Conservation (phyloP, 202 grass and related monocot genomes). For the Setaria italica region DNA sequence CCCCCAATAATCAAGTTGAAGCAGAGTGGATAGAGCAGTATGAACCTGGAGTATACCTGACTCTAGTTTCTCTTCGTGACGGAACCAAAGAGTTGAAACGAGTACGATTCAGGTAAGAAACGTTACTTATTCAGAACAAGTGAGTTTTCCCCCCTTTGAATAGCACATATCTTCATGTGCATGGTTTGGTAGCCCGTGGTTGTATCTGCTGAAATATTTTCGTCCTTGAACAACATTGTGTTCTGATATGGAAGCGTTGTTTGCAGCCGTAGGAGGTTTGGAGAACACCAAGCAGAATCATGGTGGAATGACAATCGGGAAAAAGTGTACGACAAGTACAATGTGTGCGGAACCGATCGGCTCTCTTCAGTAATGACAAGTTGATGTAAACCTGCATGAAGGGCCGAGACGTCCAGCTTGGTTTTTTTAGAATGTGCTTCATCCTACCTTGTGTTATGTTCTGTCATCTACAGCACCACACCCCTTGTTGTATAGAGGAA, state of each 20-base stretch:
- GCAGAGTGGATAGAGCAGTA: conserved; percentile 98
- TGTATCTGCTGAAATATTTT: neutral
- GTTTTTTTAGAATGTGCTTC: neutral
- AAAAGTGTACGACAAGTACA: conserved; percentile 90
- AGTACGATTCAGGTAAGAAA: conserved; percentile 87
- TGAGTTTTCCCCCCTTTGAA: neutral
- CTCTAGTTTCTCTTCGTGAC: conserved; percentile 74
- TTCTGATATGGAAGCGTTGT: neutral
- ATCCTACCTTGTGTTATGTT: neutral
- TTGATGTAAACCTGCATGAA: conserved; percentile 26
- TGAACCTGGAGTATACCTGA: conserved; percentile 94
- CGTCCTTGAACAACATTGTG: neutral
- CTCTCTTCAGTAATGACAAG: conserved; percentile 69
- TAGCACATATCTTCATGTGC: neutral
- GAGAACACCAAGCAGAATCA: conserved; percentile 87
- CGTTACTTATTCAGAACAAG: neutral
- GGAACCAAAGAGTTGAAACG: conserved; percentile 92
- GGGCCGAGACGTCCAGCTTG: neutral
- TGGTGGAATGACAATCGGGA: conserved; percentile 95
- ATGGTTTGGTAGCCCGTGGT: neutral
- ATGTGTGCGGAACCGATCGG: conserved; percentile 66
- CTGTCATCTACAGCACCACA: neutral
- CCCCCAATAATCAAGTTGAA: conserved; percentile 68
- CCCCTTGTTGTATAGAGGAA: conserved; percentile 46
- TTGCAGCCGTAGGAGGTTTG: conserved; percentile 84